Evolutionary conservation across 805 yeast species (phyloP).

Genomic region (Saturnispora bothae): DNA sequence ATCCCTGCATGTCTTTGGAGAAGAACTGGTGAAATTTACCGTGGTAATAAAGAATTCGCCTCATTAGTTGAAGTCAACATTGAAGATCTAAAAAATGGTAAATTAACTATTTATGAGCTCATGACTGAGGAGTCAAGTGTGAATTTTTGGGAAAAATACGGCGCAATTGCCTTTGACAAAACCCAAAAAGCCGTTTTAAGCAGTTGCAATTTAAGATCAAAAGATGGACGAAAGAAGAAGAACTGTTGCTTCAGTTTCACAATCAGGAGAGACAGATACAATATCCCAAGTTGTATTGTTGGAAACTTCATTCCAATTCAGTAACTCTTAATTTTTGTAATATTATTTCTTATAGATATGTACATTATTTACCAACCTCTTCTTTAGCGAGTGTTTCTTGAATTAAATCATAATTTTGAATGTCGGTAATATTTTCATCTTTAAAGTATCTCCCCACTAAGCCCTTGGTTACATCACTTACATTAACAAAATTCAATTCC

Average conservation of each 20-base stretch:
- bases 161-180: slow-evolving; percentile 91
- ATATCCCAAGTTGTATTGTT: slow-evolving; percentile 91
- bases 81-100: slow-evolving; percentile 88
- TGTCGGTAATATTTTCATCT: slow-evolving; percentile 8
- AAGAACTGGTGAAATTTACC: slow-evolving; percentile 89
- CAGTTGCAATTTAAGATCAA: slow-evolving; percentile 76
- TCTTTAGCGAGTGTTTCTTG: slow-evolving; percentile 6
- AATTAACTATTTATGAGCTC: slow-evolving; percentile 80
- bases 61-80: slow-evolving; percentile 80
- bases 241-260: slow-evolving; percentile 93
- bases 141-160: slow-evolving; percentile 95
- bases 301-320: slow-evolving; percentile 86
- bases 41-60: slow-evolving; percentile 95
- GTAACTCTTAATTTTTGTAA: slow-evolving; percentile 5
- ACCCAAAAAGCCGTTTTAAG: slow-evolving; percentile 93
- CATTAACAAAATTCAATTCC: slow-evolving; percentile 20
- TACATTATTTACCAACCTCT: not conserved
- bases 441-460: slow-evolving; percentile 19
- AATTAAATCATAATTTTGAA: slow-evolving; percentile 10
- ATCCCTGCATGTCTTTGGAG: slow-evolving; percentile 97
- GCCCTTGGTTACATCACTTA: slow-evolving; percentile 23
- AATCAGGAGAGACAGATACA: slow-evolving; percentile 82
- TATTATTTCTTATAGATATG: not conserved
- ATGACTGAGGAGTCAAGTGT: slow-evolving; percentile 96
- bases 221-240: slow-evolving; percentile 68